Conservation (phyloP, 176 grass and related monocot species). For the Guadua angustifolia region DNA sequence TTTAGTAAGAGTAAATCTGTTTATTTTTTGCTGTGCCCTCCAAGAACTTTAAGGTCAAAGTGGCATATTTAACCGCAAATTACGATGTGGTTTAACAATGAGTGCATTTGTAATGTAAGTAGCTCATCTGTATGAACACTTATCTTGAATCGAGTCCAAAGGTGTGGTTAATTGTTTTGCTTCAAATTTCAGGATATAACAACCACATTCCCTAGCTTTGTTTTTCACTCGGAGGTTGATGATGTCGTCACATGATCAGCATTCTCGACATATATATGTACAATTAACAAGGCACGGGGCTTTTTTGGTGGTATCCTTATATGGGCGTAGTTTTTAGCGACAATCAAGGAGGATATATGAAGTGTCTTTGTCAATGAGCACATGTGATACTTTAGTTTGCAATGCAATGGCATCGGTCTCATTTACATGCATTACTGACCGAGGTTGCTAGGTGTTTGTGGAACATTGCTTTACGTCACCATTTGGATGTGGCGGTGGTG, state of each 20-base stretch:
- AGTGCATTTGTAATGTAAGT: not conserved
- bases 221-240: slow-evolving; percentile 85
- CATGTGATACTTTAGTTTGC: not conserved
- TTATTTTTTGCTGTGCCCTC: not conserved
- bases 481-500: not conserved
- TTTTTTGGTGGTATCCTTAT: not conserved
- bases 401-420: not conserved
- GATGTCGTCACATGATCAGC: slow-evolving; percentile 56
- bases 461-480: not conserved
- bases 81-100: not conserved
- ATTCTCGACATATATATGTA: not conserved
- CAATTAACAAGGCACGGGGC: too few relatives aligned
- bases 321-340: not conserved
- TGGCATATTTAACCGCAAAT: not conserved
- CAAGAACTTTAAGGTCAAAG: not conserved
- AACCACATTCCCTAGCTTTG: slow-evolving; percentile 88
- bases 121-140: not conserved
- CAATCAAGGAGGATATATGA: not conserved
- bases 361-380: not conserved
- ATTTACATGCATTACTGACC: not conserved
- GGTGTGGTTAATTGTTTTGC: not conserved
- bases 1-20: not conserved
- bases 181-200: slow-evolving; percentile 77
- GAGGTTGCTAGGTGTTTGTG: too few relatives aligned
- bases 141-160: not conserved